phyloP scores from a whole-genome alignment of 2,329 filamentous ascomycete species.

The Sporothrix brasiliensis region DNA sequence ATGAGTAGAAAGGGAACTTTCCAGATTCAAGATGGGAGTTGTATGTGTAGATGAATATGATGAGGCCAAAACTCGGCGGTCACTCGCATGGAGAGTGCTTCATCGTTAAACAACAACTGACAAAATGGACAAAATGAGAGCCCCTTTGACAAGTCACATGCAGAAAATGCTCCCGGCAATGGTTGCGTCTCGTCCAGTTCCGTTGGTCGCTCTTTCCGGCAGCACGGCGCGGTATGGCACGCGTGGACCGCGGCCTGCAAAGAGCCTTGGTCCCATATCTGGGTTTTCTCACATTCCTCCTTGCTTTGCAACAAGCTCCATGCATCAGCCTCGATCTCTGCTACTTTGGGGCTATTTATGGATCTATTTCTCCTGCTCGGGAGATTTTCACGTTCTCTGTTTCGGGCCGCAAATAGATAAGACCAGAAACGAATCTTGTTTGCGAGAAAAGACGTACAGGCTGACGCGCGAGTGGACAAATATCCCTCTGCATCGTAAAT shows the following conservation, averaged over 20 bases:
- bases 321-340: neutral
- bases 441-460: neutral
- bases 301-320: neutral
- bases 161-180: neutral
- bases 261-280: neutral
- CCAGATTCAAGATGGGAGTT: neutral
- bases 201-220: slow-evolving; percentile 20
- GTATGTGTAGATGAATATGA: no score
- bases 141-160: no score
- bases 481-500: neutral
- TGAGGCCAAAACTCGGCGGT: neutral
- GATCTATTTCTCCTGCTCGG: neutral
- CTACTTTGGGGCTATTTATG: slow-evolving; percentile 16
- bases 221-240: neutral
- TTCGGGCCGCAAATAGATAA: slow-evolving; percentile 25
- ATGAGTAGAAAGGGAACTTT: no score
- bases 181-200: neutral
- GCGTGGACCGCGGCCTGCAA: neutral
- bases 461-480: no score
- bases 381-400: slow-evolving; percentile 12
- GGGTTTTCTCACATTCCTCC: neutral
- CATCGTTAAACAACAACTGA: neutral
- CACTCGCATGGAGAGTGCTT: neutral
- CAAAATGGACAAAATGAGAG: neutral
- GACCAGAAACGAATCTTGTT: neutral